Evolutionary conservation across 2,329 filamentous ascomycete genomes (phyloP), one percentile per base, ranked within the genome.

Genomic region (Fonsecaea erecta): DNA sequence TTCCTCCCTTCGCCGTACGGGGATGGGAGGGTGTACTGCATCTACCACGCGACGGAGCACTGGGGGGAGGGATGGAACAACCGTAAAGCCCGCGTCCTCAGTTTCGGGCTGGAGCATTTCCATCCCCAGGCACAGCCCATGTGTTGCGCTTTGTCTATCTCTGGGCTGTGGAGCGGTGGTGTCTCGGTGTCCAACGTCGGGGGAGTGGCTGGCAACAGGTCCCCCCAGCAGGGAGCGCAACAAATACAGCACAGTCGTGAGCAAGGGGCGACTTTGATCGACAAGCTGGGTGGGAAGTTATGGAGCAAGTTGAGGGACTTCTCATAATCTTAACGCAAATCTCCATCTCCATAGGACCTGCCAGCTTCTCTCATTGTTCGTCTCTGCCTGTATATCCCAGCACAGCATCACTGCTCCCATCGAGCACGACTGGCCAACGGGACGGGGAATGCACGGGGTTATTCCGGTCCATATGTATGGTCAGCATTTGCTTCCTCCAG

Each of bases 11-110:
- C 60, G 5, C 62, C 62, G n/a, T 56, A 67, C 40, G 34, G 52
- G 21, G 53, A 64, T 37, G 59, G 57, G 12, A 52, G 53, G 8
- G 62, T 71, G n/a, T 69, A 65, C 34, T 72, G 71, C 55, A 67
- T 72, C 24, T 72, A 71, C 48, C 71, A 72, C 56, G 71, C 66
- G 6, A 72, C 71, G 1, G 71, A 67, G 52, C 54, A 60, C 0
- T 52, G 63, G 5, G 67, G 62, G 5, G 63, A 72, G 34, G 70
- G 70, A 2, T 72, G 71, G 71, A 62, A 37, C 18, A 72, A 72
- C 57, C 62, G 71, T 32, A 71, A 72, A 46, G 71, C 64, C 3
- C 53, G 68, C 14, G 67, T 71, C 12, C 32, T 71, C 40, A 40
- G 52, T 48, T 51, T 72, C 14, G 46, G 34, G 1, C 59, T 48